Base-by-base conservation (phyloP, 2,329 filamentous ascomycete species). In the Huntiella moniliformis region DNA sequence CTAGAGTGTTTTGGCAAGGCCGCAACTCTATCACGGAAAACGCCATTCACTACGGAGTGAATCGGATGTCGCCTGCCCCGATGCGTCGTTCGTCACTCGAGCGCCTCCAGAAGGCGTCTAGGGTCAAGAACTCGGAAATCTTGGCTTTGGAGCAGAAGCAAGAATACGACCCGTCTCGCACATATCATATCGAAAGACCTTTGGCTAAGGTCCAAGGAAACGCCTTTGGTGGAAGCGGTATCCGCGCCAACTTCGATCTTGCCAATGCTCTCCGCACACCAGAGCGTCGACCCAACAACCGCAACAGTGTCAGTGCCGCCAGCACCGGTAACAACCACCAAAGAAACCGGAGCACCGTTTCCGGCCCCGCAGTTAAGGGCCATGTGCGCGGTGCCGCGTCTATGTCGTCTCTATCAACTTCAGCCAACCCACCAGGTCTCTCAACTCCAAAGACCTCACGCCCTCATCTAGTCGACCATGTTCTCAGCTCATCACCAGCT, bases 61-160 rank as follows among this genome's bases (percentile, higher is more conserved):
- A 74, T 43, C 61, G 64, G 28, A 43, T 44, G 38, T 77, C 81
- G 8, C 74, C 79, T 5, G 79, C 80, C 39, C 77, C 83, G 16
- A 79, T 76, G 48, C 82, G 84, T 56, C 79, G 88, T 58, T 83
- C 84, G 39, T 96, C 88, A 13, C 87, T 98, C 54, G 91, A 98
- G 70, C 87, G 87, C 57, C 71, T 98, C 50, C 92, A 95, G 65
- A 84, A 80, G 60, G 87, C 86, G 31, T 94, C 88, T 46, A 82
- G 91, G 50, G 91, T 98, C 56, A 94, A 88, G 71, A 96, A 94
- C 67, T 95, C 88, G 71, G 93, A 80, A 65, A 95, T 96, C 70
- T 84, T 94, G 59, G 86, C 85, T 37, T 80, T 87, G 46, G 87
- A 95, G 63, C 81, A 86, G 58, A 87, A 87, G 64, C 77, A 86